Evolutionary conservation across 2,329 filamentous ascomycete genomes (phyloP).

Genomic region (Didymella keratinophila): DNA sequence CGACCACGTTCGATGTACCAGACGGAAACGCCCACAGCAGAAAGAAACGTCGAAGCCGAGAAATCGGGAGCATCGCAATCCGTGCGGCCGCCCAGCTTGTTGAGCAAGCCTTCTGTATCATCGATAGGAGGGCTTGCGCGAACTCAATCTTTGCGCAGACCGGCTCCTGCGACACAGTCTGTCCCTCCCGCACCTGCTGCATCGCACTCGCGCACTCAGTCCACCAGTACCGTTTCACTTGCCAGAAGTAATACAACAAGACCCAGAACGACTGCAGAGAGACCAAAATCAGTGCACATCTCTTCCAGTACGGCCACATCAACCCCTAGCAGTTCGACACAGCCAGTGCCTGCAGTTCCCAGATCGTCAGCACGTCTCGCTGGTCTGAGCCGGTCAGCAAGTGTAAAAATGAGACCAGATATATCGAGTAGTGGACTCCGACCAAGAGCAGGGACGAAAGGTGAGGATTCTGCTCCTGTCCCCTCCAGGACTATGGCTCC

Average conservation of each 20-base stretch:
- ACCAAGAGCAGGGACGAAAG: slow-evolving; percentile 17
- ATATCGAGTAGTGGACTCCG: slow-evolving; percentile 17
- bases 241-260: slow-evolving; percentile 26
- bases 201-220: slow-evolving; percentile 40
- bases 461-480: slow-evolving; percentile 22
- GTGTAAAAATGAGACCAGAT: slow-evolving; percentile 32
- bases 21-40: slow-evolving; percentile 21
- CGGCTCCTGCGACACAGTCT: slow-evolving; percentile 29
- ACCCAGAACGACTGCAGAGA: slow-evolving; percentile 26
- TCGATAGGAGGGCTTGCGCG: slow-evolving; percentile 32
- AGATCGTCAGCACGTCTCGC: slow-evolving; percentile 36
- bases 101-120: slow-evolving; percentile 29
- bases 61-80: slow-evolving; percentile 22
- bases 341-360: slow-evolving; percentile 16
- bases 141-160: slow-evolving; percentile 44
- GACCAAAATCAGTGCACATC: slow-evolving; percentile 37
- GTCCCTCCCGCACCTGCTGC: slow-evolving; percentile 19
- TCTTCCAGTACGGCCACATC: slow-evolving; percentile 23
- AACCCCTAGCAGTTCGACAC: slow-evolving; percentile 16
- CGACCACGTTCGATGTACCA: slow-evolving; percentile 46
- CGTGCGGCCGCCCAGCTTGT: slow-evolving; percentile 29
- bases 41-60: slow-evolving; percentile 15
- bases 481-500: background rate
- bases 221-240: slow-evolving; percentile 29
- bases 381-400: slow-evolving; percentile 38